Conservation (phyloP, 495 filamentous ascomycete species). For the Aspergillus ellipticus region DNA sequence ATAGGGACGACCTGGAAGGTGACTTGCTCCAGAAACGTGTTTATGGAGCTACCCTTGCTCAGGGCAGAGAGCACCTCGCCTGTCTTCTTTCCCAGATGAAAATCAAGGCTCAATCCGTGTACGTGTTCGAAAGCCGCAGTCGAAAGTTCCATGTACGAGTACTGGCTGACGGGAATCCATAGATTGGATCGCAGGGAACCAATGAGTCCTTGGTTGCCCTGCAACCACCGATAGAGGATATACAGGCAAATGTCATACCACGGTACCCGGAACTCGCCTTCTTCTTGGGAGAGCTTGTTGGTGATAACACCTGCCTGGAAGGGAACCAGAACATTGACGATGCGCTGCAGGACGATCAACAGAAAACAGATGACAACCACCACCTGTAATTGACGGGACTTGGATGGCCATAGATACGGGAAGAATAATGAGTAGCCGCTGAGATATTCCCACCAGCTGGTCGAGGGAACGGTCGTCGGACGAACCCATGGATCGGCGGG, state of each 20-base stretch:
- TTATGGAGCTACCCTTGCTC: slow-evolving; percentile 94
- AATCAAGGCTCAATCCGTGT: slow-evolving; percentile 89
- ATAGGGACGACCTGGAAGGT: slow-evolving; percentile 95
- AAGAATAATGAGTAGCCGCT: slow-evolving; percentile 85
- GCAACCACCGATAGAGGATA: slow-evolving; percentile 77
- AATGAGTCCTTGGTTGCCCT: slow-evolving; percentile 82
- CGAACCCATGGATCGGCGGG: slow-evolving; percentile 57
- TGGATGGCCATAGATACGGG: slow-evolving; percentile 90
- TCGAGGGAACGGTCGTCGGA: slow-evolving; percentile 60
- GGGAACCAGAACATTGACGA: slow-evolving; percentile 78
- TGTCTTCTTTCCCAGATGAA: slow-evolving; percentile 94
- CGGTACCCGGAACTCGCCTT: slow-evolving; percentile 48
- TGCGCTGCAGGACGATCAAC: slow-evolving; percentile 71
- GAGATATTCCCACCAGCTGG: slow-evolving; percentile 87
- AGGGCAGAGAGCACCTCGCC: slow-evolving; percentile 92
- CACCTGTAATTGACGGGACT: slow-evolving; percentile 65
- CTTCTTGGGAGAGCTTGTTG: slow-evolving; percentile 53
- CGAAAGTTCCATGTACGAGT: slow-evolving; percentile 91
- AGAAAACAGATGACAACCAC: slow-evolving; percentile 76
- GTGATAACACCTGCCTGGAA: slow-evolving; percentile 72
- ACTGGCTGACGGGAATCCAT: slow-evolving; percentile 95
- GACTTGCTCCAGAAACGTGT: slow-evolving; percentile 91
- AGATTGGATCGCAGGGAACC: slow-evolving; percentile 75
- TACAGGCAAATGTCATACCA: slow-evolving; percentile 73
- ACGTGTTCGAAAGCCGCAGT: slow-evolving; percentile 97